A percentile compares a stretch with the other conserved stretches of the same genome.
phyloP scores from a whole-genome alignment of 768 basidiomycete genomes.

The Clavulina sp. region DNA sequence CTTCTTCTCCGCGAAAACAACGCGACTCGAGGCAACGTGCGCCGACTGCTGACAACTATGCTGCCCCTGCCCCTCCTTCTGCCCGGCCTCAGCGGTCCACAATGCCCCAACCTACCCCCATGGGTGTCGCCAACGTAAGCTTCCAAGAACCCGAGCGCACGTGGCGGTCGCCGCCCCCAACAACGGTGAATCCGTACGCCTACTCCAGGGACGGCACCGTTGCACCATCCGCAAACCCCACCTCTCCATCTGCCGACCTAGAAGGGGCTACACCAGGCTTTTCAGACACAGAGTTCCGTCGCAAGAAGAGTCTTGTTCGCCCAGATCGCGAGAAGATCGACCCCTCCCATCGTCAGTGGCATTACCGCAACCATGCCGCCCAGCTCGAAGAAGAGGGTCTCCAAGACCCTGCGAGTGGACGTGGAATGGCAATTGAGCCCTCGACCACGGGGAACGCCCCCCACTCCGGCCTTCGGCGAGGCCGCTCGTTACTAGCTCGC shows the following conservation, averaged over 20 bases:
- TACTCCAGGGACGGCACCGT: background rate
- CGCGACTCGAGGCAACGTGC: background rate
- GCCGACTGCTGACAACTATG: background rate
- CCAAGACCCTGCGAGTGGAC: no score
- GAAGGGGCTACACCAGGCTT: background rate
- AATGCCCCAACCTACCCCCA: background rate
- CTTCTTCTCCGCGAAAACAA: background rate
- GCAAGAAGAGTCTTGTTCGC: slow-evolving; percentile 84
- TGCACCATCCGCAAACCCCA: background rate
- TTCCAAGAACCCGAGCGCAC: background rate
- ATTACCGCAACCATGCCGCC: slow-evolving; percentile 79
- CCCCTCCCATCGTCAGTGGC: slow-evolving; percentile 83
- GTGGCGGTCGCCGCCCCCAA: background rate
- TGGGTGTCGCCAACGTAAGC: background rate
- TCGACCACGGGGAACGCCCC: slow-evolving; percentile 70
- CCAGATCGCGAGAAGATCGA: slow-evolving; percentile 96
- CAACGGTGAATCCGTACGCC: background rate
- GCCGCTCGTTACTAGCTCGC: slow-evolving; percentile 74
- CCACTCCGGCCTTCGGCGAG: slow-evolving; percentile 47
- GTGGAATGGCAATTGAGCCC: background rate
- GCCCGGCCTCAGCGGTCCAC: background rate
- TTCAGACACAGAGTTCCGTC: slow-evolving; percentile 15
- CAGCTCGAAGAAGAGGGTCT: slow-evolving; percentile 47
- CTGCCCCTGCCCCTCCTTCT: background rate
- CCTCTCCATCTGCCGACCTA: background rate